phyloP scores from a whole-genome alignment of 352 stramenopile genomes.

The Phytophthora chlamydospora region DNA sequence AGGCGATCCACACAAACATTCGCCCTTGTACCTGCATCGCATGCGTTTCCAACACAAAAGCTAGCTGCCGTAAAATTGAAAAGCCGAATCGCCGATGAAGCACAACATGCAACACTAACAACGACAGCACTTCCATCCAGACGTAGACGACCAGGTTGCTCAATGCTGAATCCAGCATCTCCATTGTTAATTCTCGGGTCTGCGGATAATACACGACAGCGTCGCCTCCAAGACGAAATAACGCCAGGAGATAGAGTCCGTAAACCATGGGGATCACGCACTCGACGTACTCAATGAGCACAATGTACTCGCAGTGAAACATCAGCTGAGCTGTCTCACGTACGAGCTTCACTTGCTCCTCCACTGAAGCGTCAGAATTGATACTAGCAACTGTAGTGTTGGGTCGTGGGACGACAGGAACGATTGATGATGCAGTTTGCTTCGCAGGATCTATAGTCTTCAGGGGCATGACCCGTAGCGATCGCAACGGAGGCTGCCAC shows the following conservation, averaged over 20 bases:
- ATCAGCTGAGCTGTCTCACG: conserved; percentile 9
- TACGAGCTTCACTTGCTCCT: conserved; percentile 3
- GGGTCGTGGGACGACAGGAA: too few species aligned
- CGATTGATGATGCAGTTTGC: too few species aligned
- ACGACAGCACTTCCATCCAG: conserved; percentile 3
- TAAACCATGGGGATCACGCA: conserved; percentile 21
- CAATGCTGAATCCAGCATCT: conserved; percentile 1
- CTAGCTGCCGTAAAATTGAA: conserved; percentile 27
- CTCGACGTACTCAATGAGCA: conserved; percentile 22
- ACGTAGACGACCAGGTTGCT: conserved; percentile 8
- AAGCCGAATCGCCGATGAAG: conserved; percentile 27
- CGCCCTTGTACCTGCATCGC: conserved; percentile 22
- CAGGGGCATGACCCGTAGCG: too few species aligned
- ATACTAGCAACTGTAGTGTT: background rate
- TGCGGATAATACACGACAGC: conserved; percentile 8
- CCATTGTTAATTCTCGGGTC: conserved; percentile 3
- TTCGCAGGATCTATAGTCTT: too few species aligned
- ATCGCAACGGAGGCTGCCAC: too few species aligned
- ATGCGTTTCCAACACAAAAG: conserved; percentile 44
- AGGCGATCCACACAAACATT: conserved; percentile 31
- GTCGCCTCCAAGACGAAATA: conserved; percentile 28
- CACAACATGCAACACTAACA: conserved; percentile 4
- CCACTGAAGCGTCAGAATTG: background rate
- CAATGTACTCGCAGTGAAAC: conserved; percentile 29
- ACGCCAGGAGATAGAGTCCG: conserved; percentile 15